These are phyloP conservation scores for Globisporangium middletonii DNA, from an alignment of 352 stramenopile species.

Conservation along the genomic window DNA sequence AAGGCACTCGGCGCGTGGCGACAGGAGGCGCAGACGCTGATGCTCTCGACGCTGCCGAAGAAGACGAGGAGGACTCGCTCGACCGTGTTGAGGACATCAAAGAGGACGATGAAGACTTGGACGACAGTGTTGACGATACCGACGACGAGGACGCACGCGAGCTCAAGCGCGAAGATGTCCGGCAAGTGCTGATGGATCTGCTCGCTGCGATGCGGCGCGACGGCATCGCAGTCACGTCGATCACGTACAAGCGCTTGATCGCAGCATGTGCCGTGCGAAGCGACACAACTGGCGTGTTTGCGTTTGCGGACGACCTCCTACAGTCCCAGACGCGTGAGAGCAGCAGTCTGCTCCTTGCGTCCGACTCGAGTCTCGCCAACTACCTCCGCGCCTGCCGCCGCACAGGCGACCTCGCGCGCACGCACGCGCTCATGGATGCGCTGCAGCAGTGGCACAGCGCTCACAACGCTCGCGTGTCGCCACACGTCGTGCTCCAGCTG, in stretches of 20 bases:
- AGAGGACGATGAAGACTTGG: background rate
- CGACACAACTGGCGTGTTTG: slow-evolving; percentile 29
- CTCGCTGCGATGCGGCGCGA: slow-evolving; percentile 29
- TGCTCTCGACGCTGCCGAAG: slow-evolving; percentile 10
- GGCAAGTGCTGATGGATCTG: slow-evolving; percentile 14
- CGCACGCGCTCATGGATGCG: slow-evolving; percentile 24
- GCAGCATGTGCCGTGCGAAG: slow-evolving; percentile 33
- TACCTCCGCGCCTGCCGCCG: slow-evolving; percentile 35
- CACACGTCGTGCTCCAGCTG: slow-evolving; percentile 32
- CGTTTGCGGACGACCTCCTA: slow-evolving; percentile 25
- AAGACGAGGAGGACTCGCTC: slow-evolving; percentile 10
- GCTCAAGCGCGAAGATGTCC: slow-evolving; percentile 1
- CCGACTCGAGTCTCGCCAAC: slow-evolving; percentile 26
- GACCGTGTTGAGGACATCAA: slow-evolving; percentile 4
- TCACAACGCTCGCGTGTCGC: slow-evolving; percentile 11
- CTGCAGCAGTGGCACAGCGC: slow-evolving; percentile 33
- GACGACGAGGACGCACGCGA: background rate
- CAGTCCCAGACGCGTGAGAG: background rate
- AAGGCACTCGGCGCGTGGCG: slow-evolving; percentile 14
- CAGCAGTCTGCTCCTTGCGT: slow-evolving; percentile 13
- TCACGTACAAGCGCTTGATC: slow-evolving; percentile 29
- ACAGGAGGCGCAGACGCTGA: slow-evolving; percentile 14
- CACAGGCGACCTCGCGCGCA: slow-evolving; percentile 23
- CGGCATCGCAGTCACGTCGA: slow-evolving; percentile 7
- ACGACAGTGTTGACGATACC: slow-evolving; percentile 1